phyloP scores from a whole-genome alignment of 495 filamentous ascomycete genomes.

The Zalerion maritima region DNA sequence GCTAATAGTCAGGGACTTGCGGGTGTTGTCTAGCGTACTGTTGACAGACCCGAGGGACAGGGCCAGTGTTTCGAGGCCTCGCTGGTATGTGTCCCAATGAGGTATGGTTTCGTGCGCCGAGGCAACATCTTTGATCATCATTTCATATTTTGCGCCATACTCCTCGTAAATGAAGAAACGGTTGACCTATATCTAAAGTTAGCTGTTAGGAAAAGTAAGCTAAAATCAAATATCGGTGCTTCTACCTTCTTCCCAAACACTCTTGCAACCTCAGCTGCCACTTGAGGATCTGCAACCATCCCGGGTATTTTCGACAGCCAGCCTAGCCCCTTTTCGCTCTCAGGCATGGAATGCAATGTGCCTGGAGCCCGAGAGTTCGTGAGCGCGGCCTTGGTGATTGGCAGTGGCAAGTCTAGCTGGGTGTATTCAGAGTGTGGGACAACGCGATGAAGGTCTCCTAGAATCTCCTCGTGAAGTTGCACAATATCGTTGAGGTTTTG shows the following conservation, averaged over 20 bases:
- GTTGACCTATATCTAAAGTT: conserved; percentile 40
- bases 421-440: conserved; percentile 49
- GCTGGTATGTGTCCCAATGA: conserved; percentile 69
- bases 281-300: conserved; percentile 51
- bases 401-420: conserved; percentile 22
- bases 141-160: conserved; percentile 74
- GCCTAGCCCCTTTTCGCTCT: conserved; percentile 23
- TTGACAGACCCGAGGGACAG: conserved; percentile 60
- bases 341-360: conserved; percentile 46
- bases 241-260: conserved; percentile 63
- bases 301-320: conserved; percentile 33
- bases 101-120: conserved; percentile 51
- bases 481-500: conserved; percentile 55
- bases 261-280: conserved; percentile 59
- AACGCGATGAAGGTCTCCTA: conserved; percentile 46
- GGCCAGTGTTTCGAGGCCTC: conserved; percentile 74
- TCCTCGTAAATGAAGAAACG: conserved; percentile 78
- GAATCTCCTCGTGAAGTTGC: conserved; percentile 54
- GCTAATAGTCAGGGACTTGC: conserved; percentile 61
- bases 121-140: conserved; percentile 64
- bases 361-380: conserved; percentile 44
- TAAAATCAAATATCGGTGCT: conserved; percentile 2
- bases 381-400: conserved; percentile 16
- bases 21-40: conserved; percentile 43
- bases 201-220: conserved; percentile 9